These are phyloP conservation scores for Fusarium keratoplasticum DNA, from an alignment of 2,329 filamentous ascomycete genomes.

Conservation along the genomic window DNA sequence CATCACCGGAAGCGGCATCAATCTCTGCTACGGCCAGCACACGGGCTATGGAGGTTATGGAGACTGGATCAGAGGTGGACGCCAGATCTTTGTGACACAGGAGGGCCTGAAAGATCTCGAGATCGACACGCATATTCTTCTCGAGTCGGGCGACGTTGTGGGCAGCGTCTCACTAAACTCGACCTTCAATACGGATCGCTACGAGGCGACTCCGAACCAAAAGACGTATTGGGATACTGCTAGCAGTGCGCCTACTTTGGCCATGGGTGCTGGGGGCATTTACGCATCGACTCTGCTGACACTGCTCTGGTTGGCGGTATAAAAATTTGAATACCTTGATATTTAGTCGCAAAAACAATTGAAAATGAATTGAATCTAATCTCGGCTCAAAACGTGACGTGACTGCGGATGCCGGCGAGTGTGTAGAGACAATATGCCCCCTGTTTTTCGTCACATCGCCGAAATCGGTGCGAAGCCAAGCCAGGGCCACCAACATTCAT, in stretches of 20 bases:
- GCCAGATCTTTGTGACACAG: constrained; percentile 64
- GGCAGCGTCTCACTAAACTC: constrained; percentile 67
- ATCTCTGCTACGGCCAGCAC: constrained; percentile 72
- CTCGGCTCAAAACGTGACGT: background rate
- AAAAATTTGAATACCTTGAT: background rate
- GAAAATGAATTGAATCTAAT: background rate
- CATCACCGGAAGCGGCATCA: constrained; percentile 56
- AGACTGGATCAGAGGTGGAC: constrained; percentile 69
- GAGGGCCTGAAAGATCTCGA: constrained; percentile 52
- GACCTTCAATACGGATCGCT: constrained; percentile 68
- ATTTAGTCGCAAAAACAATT: background rate
- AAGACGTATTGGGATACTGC: constrained; percentile 40
- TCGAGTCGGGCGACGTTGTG: constrained; percentile 66
- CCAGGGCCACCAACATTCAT: too few relatives aligned
- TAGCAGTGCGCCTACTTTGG: background rate
- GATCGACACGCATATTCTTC: constrained; percentile 69
- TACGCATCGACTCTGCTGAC: background rate
- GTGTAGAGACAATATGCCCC: background rate
- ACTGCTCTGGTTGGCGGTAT: background rate
- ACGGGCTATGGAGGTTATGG: constrained; percentile 79
- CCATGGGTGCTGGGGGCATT: background rate
- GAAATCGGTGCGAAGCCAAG: too few relatives aligned
- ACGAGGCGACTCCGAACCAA: constrained; percentile 57
- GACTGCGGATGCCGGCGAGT: background rate
- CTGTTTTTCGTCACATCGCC: too few relatives aligned